phyloP scores from a whole-genome alignment of 2,329 filamentous ascomycete species.

The Epichloe gansuensis region DNA sequence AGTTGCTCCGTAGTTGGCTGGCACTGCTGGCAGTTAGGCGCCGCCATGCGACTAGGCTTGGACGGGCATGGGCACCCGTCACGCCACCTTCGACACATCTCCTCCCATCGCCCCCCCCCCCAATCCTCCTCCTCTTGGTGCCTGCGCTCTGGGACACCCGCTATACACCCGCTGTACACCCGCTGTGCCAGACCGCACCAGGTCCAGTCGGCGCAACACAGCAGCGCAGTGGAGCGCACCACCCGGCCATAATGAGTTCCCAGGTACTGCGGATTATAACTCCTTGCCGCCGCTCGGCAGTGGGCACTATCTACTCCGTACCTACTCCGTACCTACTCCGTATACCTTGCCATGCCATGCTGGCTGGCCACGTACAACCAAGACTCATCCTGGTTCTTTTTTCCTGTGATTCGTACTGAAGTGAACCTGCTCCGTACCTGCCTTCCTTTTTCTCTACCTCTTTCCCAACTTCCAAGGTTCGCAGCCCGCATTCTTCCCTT shows the following conservation, averaged over 20 bases:
- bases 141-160: too few relatives aligned
- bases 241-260: neutral
- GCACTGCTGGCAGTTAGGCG: slow-evolving; percentile 1
- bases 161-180: too few relatives aligned
- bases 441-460: neutral
- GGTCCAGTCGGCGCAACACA: too few relatives aligned
- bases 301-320: too few relatives aligned
- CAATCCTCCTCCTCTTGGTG: neutral
- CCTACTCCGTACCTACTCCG: too few relatives aligned
- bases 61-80: slow-evolving; percentile 1
- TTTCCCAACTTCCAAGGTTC: neutral
- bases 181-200: too few relatives aligned
- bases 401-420: too few relatives aligned
- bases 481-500: neutral
- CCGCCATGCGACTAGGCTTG: slow-evolving; percentile 2
- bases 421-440: neutral
- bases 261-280: neutral
- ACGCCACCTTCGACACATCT: slow-evolving; percentile 1
- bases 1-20: too few relatives aligned
- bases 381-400: neutral
- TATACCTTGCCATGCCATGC: too few relatives aligned
- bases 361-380: too few relatives aligned
- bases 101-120: neutral
- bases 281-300: neutral
- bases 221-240: too few relatives aligned